These are phyloP conservation scores for Phytopythium sindhum DNA, from an alignment of 352 stramenopile genomes.

Conservation along the genomic window DNA sequence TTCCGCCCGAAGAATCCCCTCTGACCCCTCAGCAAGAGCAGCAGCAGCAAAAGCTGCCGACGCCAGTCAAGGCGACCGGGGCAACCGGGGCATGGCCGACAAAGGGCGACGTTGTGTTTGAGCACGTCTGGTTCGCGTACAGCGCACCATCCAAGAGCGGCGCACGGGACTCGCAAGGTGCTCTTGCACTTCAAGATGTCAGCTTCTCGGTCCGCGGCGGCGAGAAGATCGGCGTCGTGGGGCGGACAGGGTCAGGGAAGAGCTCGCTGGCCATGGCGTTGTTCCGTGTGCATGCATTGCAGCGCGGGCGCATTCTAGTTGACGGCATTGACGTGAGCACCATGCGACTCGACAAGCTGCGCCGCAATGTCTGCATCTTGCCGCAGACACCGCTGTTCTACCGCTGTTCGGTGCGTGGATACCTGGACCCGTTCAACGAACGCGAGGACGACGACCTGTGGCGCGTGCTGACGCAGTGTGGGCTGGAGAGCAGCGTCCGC, in stretches of 20 bases:
- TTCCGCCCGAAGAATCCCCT: constrained; percentile 8
- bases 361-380: constrained; percentile 60
- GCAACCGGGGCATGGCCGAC: constrained; percentile 24
- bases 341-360: constrained; percentile 34
- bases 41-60: constrained; percentile 21
- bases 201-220: constrained; percentile 40
- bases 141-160: neutral
- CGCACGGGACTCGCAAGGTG: neutral
- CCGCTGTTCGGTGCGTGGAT: constrained; percentile 86
- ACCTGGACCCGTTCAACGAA: constrained; percentile 89
- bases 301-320: constrained; percentile 74
- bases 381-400: constrained; percentile 93
- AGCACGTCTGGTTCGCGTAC: constrained; percentile 53
- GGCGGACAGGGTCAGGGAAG: constrained; percentile 58
- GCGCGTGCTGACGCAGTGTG: constrained; percentile 33
- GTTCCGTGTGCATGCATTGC: constrained; percentile 37
- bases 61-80: constrained; percentile 14
- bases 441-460: constrained; percentile 61
- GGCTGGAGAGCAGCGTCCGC: constrained; percentile 31
- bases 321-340: constrained; percentile 82
- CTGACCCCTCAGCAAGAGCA: constrained; percentile 6
- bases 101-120: constrained; percentile 30
- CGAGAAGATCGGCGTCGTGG: constrained; percentile 59
- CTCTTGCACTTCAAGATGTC: constrained; percentile 43
- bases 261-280: constrained; percentile 55